Conservation (phyloP, 2,329 filamentous ascomycete species). For the Fusarium compactum region DNA sequence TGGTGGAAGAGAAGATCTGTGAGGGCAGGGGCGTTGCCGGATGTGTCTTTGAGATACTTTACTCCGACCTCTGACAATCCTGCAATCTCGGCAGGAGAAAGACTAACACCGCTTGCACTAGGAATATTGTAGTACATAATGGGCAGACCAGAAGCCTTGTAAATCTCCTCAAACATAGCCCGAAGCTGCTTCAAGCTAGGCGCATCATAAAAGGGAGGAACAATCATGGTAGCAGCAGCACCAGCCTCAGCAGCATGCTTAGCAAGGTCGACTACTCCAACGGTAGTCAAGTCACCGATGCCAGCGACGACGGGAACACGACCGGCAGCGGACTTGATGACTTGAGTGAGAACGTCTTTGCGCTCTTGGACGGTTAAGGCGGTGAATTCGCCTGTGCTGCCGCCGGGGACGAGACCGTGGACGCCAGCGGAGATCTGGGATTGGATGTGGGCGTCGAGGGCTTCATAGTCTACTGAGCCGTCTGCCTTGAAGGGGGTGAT, state of each 20-base stretch:
- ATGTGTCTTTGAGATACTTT: constrained; percentile 65
- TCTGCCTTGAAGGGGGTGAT: constrained; percentile 62
- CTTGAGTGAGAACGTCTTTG: constrained; percentile 57
- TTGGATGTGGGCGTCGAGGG: constrained; percentile 56
- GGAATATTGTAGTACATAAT: constrained; percentile 67
- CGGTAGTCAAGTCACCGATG: constrained; percentile 58
- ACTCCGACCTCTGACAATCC: constrained; percentile 59
- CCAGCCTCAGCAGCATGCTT: constrained; percentile 51
- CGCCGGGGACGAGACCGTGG: constrained; percentile 63
- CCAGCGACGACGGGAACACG: constrained; percentile 58
- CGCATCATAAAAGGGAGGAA: constrained; percentile 63
- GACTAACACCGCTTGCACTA: constrained; percentile 57
- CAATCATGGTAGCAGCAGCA: constrained; percentile 60
- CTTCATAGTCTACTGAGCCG: constrained; percentile 54
- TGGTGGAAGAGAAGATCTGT: constrained; percentile 61
- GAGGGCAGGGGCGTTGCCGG: constrained; percentile 62
- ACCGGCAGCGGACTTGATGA: constrained; percentile 52
- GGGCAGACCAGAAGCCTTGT: constrained; percentile 55
- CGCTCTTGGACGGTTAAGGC: constrained; percentile 58
- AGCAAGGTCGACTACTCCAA: constrained; percentile 45
- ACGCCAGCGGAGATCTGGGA: constrained; percentile 58
- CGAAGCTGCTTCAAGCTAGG: constrained; percentile 51
- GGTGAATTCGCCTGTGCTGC: constrained; percentile 63
- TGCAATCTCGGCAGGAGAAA: constrained; percentile 58
- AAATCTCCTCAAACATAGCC: constrained; percentile 58